Conservation (phyloP, 2,329 filamentous ascomycete species). For the Trichophaea hybrida region DNA sequence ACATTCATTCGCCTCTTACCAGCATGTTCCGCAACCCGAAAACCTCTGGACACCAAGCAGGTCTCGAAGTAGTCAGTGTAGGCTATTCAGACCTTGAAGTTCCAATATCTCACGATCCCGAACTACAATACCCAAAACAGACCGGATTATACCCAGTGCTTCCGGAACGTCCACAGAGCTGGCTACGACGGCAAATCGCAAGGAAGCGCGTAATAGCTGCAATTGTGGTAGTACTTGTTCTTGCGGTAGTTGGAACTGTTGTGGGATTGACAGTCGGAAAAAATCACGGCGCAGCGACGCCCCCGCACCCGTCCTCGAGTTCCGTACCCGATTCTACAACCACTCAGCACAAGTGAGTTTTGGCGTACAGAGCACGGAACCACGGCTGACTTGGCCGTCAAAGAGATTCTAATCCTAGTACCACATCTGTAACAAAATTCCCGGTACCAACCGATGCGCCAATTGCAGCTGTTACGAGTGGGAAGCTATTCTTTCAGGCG, state of each 20-base stretch:
- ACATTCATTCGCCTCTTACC: too few species aligned
- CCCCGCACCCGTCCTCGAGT: too few species aligned
- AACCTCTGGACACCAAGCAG: too few species aligned
- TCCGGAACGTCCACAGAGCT: background rate
- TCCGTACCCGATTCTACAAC: too few species aligned
- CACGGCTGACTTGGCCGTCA: background rate
- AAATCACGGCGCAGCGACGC: too few species aligned
- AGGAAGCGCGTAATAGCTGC: background rate
- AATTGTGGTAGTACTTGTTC: background rate
- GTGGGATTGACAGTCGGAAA: background rate
- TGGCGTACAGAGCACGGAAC: too few species aligned
- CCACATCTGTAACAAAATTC: background rate
- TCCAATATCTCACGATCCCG: background rate
- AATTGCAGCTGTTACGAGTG: background rate
- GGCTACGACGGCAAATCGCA: background rate
- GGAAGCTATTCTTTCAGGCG: background rate
- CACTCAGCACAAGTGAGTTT: too few species aligned
- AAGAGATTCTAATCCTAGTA: background rate
- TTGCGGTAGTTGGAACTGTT: background rate
- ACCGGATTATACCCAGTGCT: background rate
- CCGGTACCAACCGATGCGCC: background rate
- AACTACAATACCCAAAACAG: background rate
- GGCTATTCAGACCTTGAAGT: background rate
- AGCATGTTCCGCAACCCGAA: too few species aligned
- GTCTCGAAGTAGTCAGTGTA: too few species aligned